Evolutionary conservation across 305 asterid species (phyloP), one percentile per base, ranked within the genome.

Genomic region (Rubia peregrina): DNA sequence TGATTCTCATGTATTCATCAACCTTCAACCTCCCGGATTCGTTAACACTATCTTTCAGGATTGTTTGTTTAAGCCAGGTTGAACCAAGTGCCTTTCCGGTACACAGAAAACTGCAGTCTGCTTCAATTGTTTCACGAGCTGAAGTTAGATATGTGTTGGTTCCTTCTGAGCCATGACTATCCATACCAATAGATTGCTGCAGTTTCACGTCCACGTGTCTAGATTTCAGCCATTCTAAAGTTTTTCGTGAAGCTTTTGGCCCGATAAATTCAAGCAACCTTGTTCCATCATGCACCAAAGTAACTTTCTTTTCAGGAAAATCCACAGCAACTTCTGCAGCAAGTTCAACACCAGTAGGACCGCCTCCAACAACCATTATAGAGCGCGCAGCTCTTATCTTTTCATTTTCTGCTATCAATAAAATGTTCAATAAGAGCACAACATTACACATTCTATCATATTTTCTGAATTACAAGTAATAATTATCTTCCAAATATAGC

Each of bases 271-370:
- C 98, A 14, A 91, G 78, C 74, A 91, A 60, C 72, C 94, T 79
- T 1, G 85, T 73, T 19, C 98, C 91, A 4, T 85, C 71, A 40
- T 91, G 98, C 61, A 88, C 90, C 7, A 91, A 78, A 43, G 78
- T 83, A 5, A 89, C 85, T 72, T 69, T 80, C 77, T 85, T 89
- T 3, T 82, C 82, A 0, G 89, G 87, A 68, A 83, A 91, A 77
- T 88, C 94, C 1, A 88, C 88, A 6, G 91, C 89, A 4, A 91
- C 85, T 71, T 91, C 98, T 19, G 85, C 90, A 10, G 94, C 90
- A 61, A 91, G 89, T 67, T 91, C 98, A 17, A 91, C 96, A 5
- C 95, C 95, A 17, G 86, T 79, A n/a, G 94, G 95, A 19, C 97
- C 90, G 38, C 97, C 96, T 40, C 97, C 95, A 19, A 89, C 85